Conservation (phyloP, 805 yeast genomes). For the Naumovozyma castellii region DNA sequence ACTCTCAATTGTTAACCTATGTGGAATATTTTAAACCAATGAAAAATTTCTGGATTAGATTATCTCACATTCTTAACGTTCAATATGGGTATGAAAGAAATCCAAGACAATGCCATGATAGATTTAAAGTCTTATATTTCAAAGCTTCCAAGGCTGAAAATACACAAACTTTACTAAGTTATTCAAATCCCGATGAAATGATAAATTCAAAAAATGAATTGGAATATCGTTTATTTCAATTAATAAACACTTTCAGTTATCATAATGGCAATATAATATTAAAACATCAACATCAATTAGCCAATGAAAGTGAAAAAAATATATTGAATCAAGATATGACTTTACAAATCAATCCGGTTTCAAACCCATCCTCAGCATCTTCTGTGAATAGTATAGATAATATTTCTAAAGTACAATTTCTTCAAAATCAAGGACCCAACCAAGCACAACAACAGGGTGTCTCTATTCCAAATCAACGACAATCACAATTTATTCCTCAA, state of each 20-base stretch:
- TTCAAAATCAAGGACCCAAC: neutral
- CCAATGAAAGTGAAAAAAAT: constrained; percentile 1
- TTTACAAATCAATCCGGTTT: neutral
- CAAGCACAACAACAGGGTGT: neutral
- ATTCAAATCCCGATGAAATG: neutral
- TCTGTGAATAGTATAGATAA: neutral
- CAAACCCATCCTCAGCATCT: neutral
- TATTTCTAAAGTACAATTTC: neutral
- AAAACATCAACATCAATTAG: constrained; percentile 6
- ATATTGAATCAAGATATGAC: neutral
- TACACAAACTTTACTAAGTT: neutral
- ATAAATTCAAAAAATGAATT: constrained; percentile 7
- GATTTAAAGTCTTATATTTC: constrained; percentile 21
- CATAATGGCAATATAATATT: constrained; percentile 18
- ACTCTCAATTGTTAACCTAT: constrained; percentile 15
- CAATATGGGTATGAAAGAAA: constrained; percentile 16
- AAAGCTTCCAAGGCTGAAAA: constrained; percentile 10
- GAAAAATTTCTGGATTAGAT: constrained; percentile 23
- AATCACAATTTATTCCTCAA: constrained; percentile 2
- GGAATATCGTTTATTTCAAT: constrained; percentile 8
- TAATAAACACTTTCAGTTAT: constrained; percentile 12
- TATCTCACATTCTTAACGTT: constrained; percentile 14
- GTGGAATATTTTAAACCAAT: constrained; percentile 24
- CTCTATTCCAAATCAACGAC: neutral
- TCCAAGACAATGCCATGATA: constrained; percentile 25